phyloP scores from a whole-genome alignment of 768 basidiomycete genomes.

The Leccinum arenicola region DNA sequence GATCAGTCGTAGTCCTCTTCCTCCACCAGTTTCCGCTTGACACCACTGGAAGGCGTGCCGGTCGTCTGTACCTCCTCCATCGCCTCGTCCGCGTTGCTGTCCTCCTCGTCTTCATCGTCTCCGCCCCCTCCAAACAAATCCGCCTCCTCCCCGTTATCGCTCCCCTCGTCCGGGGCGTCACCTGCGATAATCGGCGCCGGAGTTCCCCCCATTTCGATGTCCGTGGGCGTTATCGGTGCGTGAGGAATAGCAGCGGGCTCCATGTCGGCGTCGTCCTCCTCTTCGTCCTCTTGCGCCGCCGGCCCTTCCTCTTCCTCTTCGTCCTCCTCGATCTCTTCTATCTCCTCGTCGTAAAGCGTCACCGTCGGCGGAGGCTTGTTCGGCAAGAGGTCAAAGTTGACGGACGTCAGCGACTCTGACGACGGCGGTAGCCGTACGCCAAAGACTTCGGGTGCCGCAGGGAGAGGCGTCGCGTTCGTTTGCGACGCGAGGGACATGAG shows the following conservation, averaged over 20 bases:
- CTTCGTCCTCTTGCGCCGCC: conserved; percentile 50
- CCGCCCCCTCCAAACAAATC: conserved; percentile 73
- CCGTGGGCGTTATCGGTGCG: conserved; percentile 50
- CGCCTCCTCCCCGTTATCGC: conserved; percentile 69
- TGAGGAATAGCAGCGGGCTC: conserved; percentile 56
- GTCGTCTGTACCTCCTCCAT: conserved; percentile 76
- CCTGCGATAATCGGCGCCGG: conserved; percentile 32
- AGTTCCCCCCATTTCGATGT: conserved; percentile 52
- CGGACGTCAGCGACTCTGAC: conserved; percentile 68
- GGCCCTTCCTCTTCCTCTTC: conserved; percentile 24
- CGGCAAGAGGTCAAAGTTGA: conserved; percentile 85
- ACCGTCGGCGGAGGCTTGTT: conserved; percentile 80
- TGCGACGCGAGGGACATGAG: conserved; percentile 77
- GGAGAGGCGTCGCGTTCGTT: conserved; percentile 77
- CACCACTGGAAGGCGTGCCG: conserved; percentile 53
- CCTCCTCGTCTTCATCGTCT: conserved; percentile 67
- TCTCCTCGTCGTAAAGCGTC: conserved; percentile 74
- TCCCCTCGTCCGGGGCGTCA: conserved; percentile 56
- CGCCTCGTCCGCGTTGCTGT: conserved; percentile 50
- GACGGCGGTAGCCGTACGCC: conserved; percentile 75
- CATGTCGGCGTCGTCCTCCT: conserved; percentile 61
- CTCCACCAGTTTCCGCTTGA: conserved; percentile 78
- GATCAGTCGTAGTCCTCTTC: conserved; percentile 81
- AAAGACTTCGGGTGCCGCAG: conserved; percentile 84
- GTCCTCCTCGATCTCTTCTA: conserved; percentile 70